These are phyloP conservation scores for Fusarium illudens DNA, from an alignment of 2,329 filamentous ascomycete species.

Conservation along the genomic window DNA sequence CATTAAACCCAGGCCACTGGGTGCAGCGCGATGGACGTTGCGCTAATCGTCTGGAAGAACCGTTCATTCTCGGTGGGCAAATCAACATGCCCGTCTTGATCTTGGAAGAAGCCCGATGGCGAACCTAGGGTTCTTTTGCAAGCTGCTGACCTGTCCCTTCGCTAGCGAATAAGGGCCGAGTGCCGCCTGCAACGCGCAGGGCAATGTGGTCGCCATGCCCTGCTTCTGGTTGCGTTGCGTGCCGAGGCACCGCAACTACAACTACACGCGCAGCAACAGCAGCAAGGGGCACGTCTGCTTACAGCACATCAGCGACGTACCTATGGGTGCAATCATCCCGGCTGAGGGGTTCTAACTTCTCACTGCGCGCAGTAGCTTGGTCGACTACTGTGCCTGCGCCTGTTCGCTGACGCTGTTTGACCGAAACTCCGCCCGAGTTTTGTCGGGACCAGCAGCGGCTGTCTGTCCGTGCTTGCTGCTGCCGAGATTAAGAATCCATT, in stretches of 20 bases:
- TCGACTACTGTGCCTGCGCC: conserved; percentile 4
- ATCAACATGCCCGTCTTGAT: background rate
- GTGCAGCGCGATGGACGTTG: background rate
- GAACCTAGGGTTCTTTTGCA: conserved; percentile 5
- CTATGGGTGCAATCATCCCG: conserved; percentile 20
- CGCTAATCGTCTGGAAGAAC: background rate
- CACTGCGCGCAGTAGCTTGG: conserved; percentile 1
- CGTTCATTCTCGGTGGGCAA: background rate
- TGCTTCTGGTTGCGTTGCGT: conserved; percentile 8
- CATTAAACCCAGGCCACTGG: conserved; percentile 11
- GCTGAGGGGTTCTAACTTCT: conserved; percentile 18
- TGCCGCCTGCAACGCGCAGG: conserved; percentile 17
- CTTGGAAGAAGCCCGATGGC: background rate
- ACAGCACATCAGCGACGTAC: background rate
- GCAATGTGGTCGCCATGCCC: background rate
- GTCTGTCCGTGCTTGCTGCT: background rate
- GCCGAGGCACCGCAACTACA: conserved; percentile 15
- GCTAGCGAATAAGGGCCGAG: conserved; percentile 2
- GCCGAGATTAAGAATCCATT: background rate
- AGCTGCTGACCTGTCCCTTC: conserved; percentile 1
- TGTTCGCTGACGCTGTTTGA: conserved; percentile 2
- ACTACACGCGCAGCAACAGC: background rate
- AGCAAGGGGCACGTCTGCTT: conserved; percentile 12
- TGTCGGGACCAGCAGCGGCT: background rate
- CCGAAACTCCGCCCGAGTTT: background rate